Evolutionary conservation across 1,139 yeast genomes (phyloP), one percentile per base, ranked within the genome.

Genomic region (Yamadazyma diddensiae): DNA sequence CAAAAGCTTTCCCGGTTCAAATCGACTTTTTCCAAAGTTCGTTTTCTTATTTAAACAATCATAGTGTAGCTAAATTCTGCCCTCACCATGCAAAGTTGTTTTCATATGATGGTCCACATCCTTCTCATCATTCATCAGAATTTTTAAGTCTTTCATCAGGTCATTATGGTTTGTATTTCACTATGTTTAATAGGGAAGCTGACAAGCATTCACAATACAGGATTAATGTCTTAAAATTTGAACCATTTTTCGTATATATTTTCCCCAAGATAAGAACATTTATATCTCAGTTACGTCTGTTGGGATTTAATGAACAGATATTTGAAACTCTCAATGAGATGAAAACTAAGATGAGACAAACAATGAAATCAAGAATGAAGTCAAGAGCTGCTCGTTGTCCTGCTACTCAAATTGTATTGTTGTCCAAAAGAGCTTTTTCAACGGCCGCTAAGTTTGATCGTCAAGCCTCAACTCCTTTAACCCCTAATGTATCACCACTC

Each of bases 161-260:
- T 11, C 74, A 69, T 38, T 69, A 67, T 45, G 75, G 74, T 0
- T 49, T 69, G 26, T 69, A 69, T 45, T 69, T 56, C 39, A 57
- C 71, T 6, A 62, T 69, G 32, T 66, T 62, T 46, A 64, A 60
- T 42, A 63, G 60, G 29, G 74, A 69, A 36, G 54, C 52, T 13
- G 63, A 53, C 29, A 45, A 42, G 36, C 50, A 48, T 32, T 40
- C 36, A 19, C 39, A 40, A 15, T 39, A 39, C 8, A 28, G 23
- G 5, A 36, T 44, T 6, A 33, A 41, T 30, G 34, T 45, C 6
- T 21, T 44, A 11, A 29, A 27, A 18, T 44, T 44, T 28, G 37
- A 45, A 27, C 49, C 49, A 2, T 24, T 34, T 9, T 20, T 31
- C 5, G 23, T 25, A 14, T 28, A 27, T 18, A 20, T 24, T 7